Conservation (phyloP, 2,329 filamentous ascomycete genomes). For the Pseudogymnoascus sp. region DNA sequence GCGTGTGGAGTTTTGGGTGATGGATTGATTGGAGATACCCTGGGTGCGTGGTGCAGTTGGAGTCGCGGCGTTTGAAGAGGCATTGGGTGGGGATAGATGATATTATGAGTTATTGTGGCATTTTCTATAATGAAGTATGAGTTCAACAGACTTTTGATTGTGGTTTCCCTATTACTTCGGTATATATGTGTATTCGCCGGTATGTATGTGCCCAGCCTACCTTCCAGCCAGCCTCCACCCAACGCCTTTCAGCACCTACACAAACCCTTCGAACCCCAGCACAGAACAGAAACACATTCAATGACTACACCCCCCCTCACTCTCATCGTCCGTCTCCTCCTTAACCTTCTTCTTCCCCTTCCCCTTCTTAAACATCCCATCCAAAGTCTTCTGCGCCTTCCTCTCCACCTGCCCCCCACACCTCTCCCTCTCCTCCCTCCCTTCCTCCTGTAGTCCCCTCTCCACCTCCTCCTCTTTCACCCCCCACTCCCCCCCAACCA, state of each 20-base stretch:
- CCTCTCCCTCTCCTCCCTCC: slow-evolving; percentile 62
- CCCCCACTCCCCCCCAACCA: slow-evolving; percentile 76
- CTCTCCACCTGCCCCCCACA: slow-evolving; percentile 72
- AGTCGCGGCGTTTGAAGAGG: neutral
- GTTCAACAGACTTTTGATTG: neutral
- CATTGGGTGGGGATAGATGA: neutral
- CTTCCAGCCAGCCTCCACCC: neutral
- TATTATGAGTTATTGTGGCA: slow-evolving; percentile 1
- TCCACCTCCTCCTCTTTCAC: slow-evolving; percentile 64
- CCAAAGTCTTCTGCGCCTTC: slow-evolving; percentile 45
- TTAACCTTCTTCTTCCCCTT: slow-evolving; percentile 30
- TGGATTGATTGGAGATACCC: neutral
- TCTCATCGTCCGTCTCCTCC: slow-evolving; percentile 17
- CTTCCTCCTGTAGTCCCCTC: slow-evolving; percentile 55
- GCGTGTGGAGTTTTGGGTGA: neutral
- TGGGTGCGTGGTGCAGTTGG: neutral
- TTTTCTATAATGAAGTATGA: neutral
- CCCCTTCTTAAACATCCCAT: slow-evolving; percentile 32
- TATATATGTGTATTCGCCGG: neutral
- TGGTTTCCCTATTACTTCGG: neutral
- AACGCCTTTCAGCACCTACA: neutral
- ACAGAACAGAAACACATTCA: slow-evolving; percentile 6
- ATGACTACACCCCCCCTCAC: slow-evolving; percentile 24
- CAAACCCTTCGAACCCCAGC: neutral
- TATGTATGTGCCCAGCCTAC: no score